phyloP scores from a whole-genome alignment of 2,329 filamentous ascomycete species.

The Pezicula neosporulosa region DNA sequence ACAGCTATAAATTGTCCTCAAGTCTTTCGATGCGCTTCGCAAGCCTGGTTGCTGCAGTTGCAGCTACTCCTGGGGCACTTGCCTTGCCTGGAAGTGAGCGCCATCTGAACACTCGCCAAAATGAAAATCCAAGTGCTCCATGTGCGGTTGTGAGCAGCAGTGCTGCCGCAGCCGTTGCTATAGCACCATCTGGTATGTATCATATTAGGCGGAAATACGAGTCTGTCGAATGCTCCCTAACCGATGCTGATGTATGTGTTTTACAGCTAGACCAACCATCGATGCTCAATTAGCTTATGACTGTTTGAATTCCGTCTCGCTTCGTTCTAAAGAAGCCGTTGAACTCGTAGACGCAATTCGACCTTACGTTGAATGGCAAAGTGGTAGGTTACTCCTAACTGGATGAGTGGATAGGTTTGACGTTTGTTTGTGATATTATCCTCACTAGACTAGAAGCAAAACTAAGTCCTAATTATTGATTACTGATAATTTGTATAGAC shows the following conservation, averaged over 20 bases:
- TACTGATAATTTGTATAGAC: background rate
- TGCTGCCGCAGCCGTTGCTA: background rate
- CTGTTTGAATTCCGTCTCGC: constrained; percentile 39
- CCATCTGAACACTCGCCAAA: too few relatives aligned
- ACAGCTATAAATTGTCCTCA: too few relatives aligned
- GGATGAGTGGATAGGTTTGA: background rate
- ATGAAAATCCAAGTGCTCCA: background rate
- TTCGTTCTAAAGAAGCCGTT: constrained; percentile 35
- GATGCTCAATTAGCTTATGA: constrained; percentile 35
- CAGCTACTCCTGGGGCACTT: too few relatives aligned
- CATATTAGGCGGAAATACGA: too few relatives aligned
- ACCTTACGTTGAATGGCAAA: constrained; percentile 40
- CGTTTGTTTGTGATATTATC: background rate
- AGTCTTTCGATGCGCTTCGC: too few relatives aligned
- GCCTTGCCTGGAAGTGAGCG: too few relatives aligned
- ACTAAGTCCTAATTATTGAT: too few relatives aligned
- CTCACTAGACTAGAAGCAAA: too few relatives aligned
- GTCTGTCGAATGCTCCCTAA: too few relatives aligned
- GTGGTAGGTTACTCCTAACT: constrained; percentile 10
- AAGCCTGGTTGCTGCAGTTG: too few relatives aligned
- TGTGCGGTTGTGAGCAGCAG: background rate
- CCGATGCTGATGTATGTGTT: background rate
- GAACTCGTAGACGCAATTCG: constrained; percentile 35
- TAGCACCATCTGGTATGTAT: background rate
- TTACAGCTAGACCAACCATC: constrained; percentile 29